These are phyloP conservation scores for Retiboletus flavoniger DNA, from an alignment of 1,284 basidiomycete genomes.

Conservation along the genomic window DNA sequence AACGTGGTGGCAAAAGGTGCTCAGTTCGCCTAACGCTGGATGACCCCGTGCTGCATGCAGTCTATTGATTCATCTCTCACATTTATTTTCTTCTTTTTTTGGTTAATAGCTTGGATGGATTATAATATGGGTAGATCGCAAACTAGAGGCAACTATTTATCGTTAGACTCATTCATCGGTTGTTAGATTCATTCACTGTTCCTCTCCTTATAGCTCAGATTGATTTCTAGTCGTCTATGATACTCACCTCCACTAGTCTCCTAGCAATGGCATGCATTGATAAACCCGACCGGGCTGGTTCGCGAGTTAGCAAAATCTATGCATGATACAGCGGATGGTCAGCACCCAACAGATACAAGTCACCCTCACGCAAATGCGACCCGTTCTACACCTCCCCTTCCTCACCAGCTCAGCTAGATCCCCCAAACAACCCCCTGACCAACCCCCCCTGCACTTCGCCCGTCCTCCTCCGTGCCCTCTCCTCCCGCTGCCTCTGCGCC, in stretches of 20 bases:
- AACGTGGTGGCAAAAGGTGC: conserved; percentile 35
- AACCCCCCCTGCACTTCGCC: conserved; percentile 11
- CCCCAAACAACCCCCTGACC: conserved; percentile 23
- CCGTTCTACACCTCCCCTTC: not conserved
- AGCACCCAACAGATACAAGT: not conserved
- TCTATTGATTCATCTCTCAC: not conserved
- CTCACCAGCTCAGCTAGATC: not conserved
- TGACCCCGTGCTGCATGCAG: conserved; percentile 9
- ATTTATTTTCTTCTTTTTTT: conserved; percentile 1
- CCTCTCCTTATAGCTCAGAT: not conserved
- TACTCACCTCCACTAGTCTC: conserved; percentile 8
- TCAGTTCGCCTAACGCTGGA: conserved; percentile 16
- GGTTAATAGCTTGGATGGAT: conserved; percentile 1
- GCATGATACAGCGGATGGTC: not conserved
- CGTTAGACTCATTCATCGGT: not conserved
- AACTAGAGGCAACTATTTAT: not conserved
- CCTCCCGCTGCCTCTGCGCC: conserved; percentile 8
- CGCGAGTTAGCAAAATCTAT: conserved; percentile 1
- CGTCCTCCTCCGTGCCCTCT: conserved; percentile 9
- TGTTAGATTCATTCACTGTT: not conserved
- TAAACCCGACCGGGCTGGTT: not conserved
- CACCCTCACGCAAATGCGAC: not conserved
- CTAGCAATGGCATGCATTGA: not conserved
- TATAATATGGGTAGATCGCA: conserved; percentile 1
- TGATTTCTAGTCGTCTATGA: conserved; percentile 1